Evolutionary conservation across 768 basidiomycete genomes (phyloP).

Genomic region (Tulasnella calospora): DNA sequence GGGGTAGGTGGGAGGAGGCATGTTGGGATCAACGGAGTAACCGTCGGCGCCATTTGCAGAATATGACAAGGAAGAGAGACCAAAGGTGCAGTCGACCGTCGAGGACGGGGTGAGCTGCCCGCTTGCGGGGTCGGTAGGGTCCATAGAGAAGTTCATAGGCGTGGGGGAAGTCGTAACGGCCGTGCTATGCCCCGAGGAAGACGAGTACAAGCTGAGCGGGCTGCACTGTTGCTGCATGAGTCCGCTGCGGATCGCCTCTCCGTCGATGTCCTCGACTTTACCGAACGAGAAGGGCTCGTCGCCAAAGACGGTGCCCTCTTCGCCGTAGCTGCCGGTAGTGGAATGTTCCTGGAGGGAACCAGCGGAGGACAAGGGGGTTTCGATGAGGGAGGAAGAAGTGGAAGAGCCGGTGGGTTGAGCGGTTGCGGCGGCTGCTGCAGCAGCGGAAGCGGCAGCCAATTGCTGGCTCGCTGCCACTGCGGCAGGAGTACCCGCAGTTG

Average conservation of each 20-base stretch:
- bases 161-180: constrained; percentile 11
- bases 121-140: constrained; percentile 11
- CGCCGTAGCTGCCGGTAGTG: constrained; percentile 15
- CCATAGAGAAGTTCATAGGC: constrained; percentile 4
- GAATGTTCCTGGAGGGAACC: constrained; percentile 15
- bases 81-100: background rate
- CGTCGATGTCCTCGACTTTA: constrained; percentile 21
- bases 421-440: background rate
- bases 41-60: constrained; percentile 8
- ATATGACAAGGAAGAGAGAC: constrained; percentile 9
- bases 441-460: constrained; percentile 43
- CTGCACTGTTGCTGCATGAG: background rate
- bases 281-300: constrained; percentile 20
- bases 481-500: constrained; percentile 33
- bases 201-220: constrained; percentile 1
- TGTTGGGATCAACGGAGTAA: constrained; percentile 19
- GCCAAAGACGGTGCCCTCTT: constrained; percentile 24
- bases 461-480: constrained; percentile 41
- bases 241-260: background rate
- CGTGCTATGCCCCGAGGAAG: background rate
- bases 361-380: constrained; percentile 18
- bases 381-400: constrained; percentile 39
- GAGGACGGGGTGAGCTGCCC: background rate
- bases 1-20: constrained; percentile 11
- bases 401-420: constrained; percentile 39